Evolutionary conservation across 768 basidiomycete genomes (phyloP), one percentile per base, ranked within the genome.

Genomic region (Filobasidium wieringae): DNA sequence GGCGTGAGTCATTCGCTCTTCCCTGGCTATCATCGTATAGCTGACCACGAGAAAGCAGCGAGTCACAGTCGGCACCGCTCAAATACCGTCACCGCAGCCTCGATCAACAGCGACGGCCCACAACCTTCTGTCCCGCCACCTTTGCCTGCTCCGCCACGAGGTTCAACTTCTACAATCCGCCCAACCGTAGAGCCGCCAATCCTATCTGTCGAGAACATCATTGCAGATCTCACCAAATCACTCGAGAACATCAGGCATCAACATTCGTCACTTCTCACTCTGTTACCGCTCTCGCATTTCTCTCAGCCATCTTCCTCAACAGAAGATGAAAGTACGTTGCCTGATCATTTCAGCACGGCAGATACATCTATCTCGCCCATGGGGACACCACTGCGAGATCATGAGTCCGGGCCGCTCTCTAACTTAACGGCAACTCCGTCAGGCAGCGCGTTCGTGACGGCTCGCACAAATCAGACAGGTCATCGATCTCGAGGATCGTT

Each of bases 231-330:
- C 26, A 47, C 30, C 7, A 51, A 24, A 4, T n/a, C 37, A 15
- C 41, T 58, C 22, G 37, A 34, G n/a, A 53, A 58, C 19, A 49
- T 58, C 12, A 39, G 57, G 19, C 57, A 58, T 36, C 57, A 58
- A n/a, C 57, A 58, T 33, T 58, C 57, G 4, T 58, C 57, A 4
- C 50, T 58, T 29, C 41, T 58, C 17, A 58, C 57, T 26, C 51
- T 58, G 14, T 24, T 58, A 30, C 57, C 57, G 24, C 29, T 58
- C 8, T 52, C 37, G 0, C 30, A 53, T 51, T 33, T 52, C 51
- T 15, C 24, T 11, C 11, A 41, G 14, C 9, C 19, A 26, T 4
- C 29, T 5, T 58, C 57, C 30, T 51, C 57, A 7, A 33, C 51
- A 19, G 51, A 32, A 22, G 49, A 53, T 33, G 27, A 41, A 1